These are phyloP conservation scores for Chrysoporthe puriensis DNA, from an alignment of 2,329 filamentous ascomycete genomes.

Conservation along the genomic window DNA sequence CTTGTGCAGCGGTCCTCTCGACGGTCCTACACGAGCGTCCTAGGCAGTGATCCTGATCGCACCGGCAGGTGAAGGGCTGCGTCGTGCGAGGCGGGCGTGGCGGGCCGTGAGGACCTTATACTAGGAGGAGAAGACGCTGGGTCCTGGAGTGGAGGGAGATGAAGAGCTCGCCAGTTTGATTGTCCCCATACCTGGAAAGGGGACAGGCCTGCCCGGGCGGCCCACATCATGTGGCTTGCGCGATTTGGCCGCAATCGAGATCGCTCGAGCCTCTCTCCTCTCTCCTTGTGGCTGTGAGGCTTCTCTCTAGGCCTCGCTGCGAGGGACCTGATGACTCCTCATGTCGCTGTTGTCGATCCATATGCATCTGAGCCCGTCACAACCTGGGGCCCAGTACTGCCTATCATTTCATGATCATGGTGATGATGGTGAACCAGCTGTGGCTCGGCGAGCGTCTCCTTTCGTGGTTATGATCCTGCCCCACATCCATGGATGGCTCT, in stretches of 20 bases:
- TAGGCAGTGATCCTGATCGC: background rate
- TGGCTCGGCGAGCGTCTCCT: no score
- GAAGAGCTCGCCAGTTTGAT: background rate
- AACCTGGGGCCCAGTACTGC: no score
- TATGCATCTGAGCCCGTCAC: no score
- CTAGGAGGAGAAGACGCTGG: background rate
- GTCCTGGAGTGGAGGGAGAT: background rate
- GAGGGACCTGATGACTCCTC: no score
- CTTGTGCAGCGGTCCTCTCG: background rate
- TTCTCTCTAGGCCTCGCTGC: background rate
- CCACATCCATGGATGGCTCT: no score
- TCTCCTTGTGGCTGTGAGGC: background rate
- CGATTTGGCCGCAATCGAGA: background rate
- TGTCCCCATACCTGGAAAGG: background rate
- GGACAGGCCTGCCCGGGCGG: background rate
- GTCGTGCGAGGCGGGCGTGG: background rate
- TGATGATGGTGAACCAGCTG: no score
- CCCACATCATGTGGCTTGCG: background rate
- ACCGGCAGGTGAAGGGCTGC: background rate
- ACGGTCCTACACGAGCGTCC: background rate
- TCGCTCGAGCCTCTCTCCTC: background rate
- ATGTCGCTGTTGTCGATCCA: no score
- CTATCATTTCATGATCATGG: no score
- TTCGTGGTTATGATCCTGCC: no score
- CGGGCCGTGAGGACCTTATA: background rate